Evolutionary conservation across 2,329 filamentous ascomycete species (phyloP), one percentile per base, ranked within the genome.

Genomic region (Podosphaera xanthii): DNA sequence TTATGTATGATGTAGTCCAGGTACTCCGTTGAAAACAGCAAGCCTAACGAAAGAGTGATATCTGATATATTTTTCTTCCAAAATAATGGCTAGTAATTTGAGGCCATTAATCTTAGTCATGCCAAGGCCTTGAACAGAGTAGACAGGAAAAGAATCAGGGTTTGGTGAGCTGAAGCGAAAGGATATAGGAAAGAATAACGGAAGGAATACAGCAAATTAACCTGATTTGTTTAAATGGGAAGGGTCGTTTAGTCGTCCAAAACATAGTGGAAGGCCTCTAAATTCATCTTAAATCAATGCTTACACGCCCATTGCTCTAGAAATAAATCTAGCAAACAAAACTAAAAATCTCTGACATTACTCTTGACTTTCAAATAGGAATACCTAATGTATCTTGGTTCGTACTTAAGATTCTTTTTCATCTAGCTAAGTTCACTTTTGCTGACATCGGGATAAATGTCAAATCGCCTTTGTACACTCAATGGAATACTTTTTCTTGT

Each of bases 381-480:
- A 22, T 22, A 22, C 22, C 22, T 22, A 22, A 22, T 22, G 22
- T 22, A 22, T 22, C 22, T 22, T 22, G 22, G 22, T 22, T 22
- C 22, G 22, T 22, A 22, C 22, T 12, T 14, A 7, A 8, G 10
- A 14, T 14, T 44, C 40, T 10, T 44, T 12, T 44, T 14, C 40
- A 44, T 44, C 40, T 44, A 44, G 40, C 40, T 44, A 44, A 12
- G n/a, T 3, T 44, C 40, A 44, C 40, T 14, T 14, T 12, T 72
- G 67, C 82, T 89, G 38, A 98, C 81, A 75, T 98, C 90, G 0
- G 88, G 86, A 71, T 98, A 98, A 30, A 98, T 85, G 71, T 98
- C 92, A 69, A 95, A 98, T 64, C 92, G 77, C 67, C 92, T 78
- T 76, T 98, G 92, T 22, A 77, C 78, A 66, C 83, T 81, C 58